phyloP scores from a whole-genome alignment of 352 stramenopile genomes.

The Pythium dissimile region DNA sequence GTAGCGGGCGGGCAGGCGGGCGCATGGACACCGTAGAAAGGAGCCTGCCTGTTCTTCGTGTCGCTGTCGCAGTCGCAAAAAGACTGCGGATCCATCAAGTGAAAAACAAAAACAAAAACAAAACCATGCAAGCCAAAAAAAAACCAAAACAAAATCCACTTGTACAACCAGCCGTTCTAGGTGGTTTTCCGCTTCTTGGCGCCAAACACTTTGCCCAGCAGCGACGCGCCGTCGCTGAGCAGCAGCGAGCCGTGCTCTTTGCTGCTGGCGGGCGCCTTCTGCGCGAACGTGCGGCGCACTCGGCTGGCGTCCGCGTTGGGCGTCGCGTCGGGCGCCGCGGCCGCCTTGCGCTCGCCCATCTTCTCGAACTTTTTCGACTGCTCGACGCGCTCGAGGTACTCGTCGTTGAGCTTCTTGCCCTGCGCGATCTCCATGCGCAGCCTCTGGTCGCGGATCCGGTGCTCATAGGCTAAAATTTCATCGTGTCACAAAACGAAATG shows the following conservation, averaged over 20 bases:
- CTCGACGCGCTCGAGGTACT: conserved; percentile 84
- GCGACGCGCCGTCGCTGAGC: conserved; percentile 35
- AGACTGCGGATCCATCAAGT: too few relatives aligned
- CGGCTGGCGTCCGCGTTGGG: conserved; percentile 28
- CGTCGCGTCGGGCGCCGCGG: conserved; percentile 12
- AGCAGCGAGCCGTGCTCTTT: conserved; percentile 64
- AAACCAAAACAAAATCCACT: background rate
- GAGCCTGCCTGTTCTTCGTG: too few relatives aligned
- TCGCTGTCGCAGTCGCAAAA: too few relatives aligned
- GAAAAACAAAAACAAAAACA: conserved; percentile 1
- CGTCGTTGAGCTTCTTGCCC: conserved; percentile 84
- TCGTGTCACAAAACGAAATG: background rate
- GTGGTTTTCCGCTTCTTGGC: conserved; percentile 58
- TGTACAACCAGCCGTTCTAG: background rate
- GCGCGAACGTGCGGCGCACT: conserved; percentile 72
- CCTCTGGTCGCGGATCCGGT: conserved; percentile 84
- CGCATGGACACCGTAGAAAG: too few relatives aligned
- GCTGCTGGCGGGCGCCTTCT: conserved; percentile 67
- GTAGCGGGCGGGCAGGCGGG: too few relatives aligned
- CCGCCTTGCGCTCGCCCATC: conserved; percentile 78
- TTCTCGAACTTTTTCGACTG: conserved; percentile 84
- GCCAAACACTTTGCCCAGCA: conserved; percentile 72
- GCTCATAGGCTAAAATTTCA: conserved; percentile 56
- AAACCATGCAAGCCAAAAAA: background rate
- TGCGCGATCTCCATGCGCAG: conserved; percentile 85